Evolutionary conservation across 1,284 basidiomycete species (phyloP).

Genomic region (Ceratobasidium theobromae): DNA sequence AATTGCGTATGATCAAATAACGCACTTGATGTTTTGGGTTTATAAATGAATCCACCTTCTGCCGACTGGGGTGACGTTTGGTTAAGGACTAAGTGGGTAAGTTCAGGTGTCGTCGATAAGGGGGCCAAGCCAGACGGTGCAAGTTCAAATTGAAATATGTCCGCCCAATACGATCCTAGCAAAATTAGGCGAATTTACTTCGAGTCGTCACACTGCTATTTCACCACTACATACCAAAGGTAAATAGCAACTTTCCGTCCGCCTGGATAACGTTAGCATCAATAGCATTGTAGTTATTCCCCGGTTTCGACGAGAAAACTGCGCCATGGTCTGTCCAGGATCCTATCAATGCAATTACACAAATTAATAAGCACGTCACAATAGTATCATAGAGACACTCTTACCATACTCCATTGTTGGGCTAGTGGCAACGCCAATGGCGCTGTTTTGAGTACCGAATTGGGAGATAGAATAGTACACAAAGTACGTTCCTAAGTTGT

Average conservation of each 20-base stretch:
- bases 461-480: constrained; percentile 44
- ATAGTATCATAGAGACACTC: neutral
- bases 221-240: constrained; percentile 29
- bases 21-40: constrained; percentile 12
- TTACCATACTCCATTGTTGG: constrained; percentile 41
- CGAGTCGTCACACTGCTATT: neutral
- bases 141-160: constrained; percentile 33
- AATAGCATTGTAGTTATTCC: constrained; percentile 43
- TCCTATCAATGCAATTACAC: neutral
- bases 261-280: constrained; percentile 32
- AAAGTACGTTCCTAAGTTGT: constrained; percentile 36
- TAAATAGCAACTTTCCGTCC: constrained; percentile 20
- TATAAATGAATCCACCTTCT: constrained; percentile 33
- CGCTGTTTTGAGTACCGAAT: constrained; percentile 43
- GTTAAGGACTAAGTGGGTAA: constrained; percentile 29
- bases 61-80: constrained; percentile 33
- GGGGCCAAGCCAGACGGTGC: constrained; percentile 32
- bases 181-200: neutral
- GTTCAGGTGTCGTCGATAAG: constrained; percentile 15
- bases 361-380: neutral
- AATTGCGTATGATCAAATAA: neutral
- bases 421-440: constrained; percentile 44
- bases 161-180: constrained; percentile 32
- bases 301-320: constrained; percentile 41
- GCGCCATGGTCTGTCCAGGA: constrained; percentile 44